Conservation (phyloP, 805 yeast species). For the Myxozyma monticola region DNA sequence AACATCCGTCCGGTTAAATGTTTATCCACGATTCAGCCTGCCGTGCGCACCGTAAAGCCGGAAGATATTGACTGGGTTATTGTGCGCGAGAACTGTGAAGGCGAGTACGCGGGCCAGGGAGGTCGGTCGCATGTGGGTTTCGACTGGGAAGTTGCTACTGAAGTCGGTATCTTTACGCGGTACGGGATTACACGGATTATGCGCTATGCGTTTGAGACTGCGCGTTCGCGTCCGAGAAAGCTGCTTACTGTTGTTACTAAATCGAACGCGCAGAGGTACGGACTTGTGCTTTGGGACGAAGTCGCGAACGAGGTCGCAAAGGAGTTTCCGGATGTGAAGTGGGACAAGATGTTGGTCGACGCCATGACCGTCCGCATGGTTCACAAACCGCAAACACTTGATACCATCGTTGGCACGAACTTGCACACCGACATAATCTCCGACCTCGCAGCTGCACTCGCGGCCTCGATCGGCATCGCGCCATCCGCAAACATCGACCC, state of each 20-base stretch:
- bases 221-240: conserved; percentile 22
- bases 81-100: conserved; percentile 30
- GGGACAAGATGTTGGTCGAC: conserved; percentile 32
- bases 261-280: conserved; percentile 28
- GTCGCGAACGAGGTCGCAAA: conserved; percentile 25
- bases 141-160: conserved; percentile 31
- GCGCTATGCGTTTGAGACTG: conserved; percentile 27
- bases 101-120: conserved; percentile 32
- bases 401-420: conserved; percentile 29
- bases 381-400: conserved; percentile 23
- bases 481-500: conserved; percentile 32
- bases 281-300: conserved; percentile 31
- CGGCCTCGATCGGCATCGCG: conserved; percentile 31
- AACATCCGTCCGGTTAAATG: conserved; percentile 28
- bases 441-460: conserved; percentile 29
- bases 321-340: conserved; percentile 30
- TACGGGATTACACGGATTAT: conserved; percentile 27
- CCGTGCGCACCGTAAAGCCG: conserved; percentile 7
- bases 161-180: conserved; percentile 29
- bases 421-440: conserved; percentile 30
- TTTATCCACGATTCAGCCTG: conserved; percentile 18
- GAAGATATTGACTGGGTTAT: conserved; percentile 22
- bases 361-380: conserved; percentile 32
- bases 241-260: conserved; percentile 29
- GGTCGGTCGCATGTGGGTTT: conserved; percentile 30